Conservation (phyloP, 768 basidiomycete genomes). For the Pseudohyphozyma bogoriensis region DNA sequence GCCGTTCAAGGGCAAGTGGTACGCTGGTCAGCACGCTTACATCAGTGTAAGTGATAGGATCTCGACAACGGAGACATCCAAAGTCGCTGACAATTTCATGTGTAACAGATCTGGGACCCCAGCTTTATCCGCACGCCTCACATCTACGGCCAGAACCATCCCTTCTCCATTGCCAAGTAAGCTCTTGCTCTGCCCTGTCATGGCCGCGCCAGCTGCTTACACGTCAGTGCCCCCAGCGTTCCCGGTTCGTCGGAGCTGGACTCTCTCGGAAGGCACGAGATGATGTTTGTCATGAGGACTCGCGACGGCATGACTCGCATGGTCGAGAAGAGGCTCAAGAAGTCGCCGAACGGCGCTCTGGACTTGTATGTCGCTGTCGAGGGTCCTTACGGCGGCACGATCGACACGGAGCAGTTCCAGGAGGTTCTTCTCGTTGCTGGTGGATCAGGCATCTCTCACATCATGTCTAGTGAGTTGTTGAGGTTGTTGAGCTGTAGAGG, state of each 20-base stretch:
- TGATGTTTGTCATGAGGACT: conserved; percentile 20
- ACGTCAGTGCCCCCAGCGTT: too few relatives aligned
- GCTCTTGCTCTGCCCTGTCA: too few relatives aligned
- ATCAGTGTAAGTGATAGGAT: too few relatives aligned
- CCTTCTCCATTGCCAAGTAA: neutral
- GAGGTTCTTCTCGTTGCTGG: conserved; percentile 19
- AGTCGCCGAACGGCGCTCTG: neutral
- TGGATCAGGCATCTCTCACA: conserved; percentile 24
- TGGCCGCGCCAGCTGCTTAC: too few relatives aligned
- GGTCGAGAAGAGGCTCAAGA: conserved; percentile 11
- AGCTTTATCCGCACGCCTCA: neutral
- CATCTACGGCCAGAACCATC: neutral
- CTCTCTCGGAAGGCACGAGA: too few relatives aligned
- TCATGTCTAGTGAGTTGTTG: neutral
- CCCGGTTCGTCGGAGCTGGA: neutral
- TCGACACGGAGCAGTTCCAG: conserved; percentile 1
- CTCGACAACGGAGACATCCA: too few relatives aligned
- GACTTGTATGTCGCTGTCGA: conserved; percentile 10
- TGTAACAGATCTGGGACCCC: neutral
- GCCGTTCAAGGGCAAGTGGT: neutral
- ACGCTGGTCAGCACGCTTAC: neutral
- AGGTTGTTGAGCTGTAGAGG: too few relatives aligned
- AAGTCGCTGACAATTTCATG: too few relatives aligned
- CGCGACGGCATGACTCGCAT: conserved; percentile 11
- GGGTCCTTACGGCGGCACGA: conserved; percentile 14